phyloP scores from a whole-genome alignment of 2,329 filamentous ascomycete species.

The Sclerotiophoma versabilis region DNA sequence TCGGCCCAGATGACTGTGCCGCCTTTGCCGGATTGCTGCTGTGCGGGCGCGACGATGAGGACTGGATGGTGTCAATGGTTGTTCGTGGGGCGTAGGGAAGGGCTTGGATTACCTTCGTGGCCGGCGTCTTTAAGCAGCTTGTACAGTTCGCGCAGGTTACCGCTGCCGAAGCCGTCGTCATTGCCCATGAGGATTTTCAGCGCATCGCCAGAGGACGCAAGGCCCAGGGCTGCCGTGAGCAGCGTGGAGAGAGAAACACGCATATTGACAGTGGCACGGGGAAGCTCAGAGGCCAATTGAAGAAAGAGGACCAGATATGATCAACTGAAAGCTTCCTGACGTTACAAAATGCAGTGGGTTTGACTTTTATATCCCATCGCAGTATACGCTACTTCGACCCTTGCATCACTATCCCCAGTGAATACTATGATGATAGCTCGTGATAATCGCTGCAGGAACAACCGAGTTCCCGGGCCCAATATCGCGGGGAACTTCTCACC shows the following conservation, averaged over 20 bases:
- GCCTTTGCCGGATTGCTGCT: constrained; percentile 57
- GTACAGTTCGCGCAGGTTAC: constrained; percentile 47
- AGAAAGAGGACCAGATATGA: background rate
- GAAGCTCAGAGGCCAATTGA: background rate
- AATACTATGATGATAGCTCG: background rate
- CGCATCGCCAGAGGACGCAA: constrained; percentile 24
- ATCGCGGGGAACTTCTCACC: constrained; percentile 8
- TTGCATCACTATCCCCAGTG: background rate
- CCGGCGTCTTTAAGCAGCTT: constrained; percentile 35
- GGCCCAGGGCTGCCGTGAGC: constrained; percentile 27
- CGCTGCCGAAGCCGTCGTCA: constrained; percentile 50
- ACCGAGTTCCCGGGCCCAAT: background rate
- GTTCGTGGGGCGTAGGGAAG: too few species aligned
- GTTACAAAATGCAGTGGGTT: background rate
- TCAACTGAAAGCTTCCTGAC: background rate
- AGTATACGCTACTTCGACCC: background rate
- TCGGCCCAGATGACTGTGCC: constrained; percentile 55
- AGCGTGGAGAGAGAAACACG: constrained; percentile 22
- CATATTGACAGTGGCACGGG: constrained; percentile 16
- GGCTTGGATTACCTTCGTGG: constrained; percentile 29
- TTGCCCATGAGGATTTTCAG: constrained; percentile 50
- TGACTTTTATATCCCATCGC: background rate
- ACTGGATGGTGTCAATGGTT: constrained; percentile 31
- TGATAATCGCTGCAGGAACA: constrained; percentile 16
- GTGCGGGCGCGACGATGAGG: constrained; percentile 53